phyloP scores from a whole-genome alignment of 768 basidiomycete species.

The Sporobolomyces pararoseus region DNA sequence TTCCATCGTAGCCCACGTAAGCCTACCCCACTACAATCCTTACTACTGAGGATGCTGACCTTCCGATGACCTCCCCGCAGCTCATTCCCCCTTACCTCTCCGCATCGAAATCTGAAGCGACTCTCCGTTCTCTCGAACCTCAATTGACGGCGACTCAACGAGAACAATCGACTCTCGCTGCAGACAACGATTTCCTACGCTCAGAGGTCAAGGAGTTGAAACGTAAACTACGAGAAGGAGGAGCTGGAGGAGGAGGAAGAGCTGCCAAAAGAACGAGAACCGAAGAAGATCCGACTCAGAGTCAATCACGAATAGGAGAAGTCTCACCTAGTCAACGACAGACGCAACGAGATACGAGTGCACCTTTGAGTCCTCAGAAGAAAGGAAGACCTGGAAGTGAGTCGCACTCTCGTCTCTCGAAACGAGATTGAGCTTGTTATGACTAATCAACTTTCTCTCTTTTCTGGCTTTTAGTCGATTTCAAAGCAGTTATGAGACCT shows the following conservation, averaged over 20 bases:
- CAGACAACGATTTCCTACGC: not conserved
- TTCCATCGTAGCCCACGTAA: not conserved
- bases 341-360: not conserved
- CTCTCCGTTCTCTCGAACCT: not conserved
- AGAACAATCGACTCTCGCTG: not conserved
- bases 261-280: not conserved
- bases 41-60: not conserved
- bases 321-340: not conserved
- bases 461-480: not conserved
- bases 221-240: not conserved
- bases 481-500: slow-evolving; percentile 10
- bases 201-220: slow-evolving; percentile 1
- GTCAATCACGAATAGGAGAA: not conserved
- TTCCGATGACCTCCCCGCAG: not conserved
- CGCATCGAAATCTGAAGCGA: not conserved
- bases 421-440: not conserved
- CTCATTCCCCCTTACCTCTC: not conserved
- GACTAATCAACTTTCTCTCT: not conserved
- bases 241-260: not conserved
- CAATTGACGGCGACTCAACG: not conserved
- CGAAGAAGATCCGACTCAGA: not conserved
- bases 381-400: slow-evolving; percentile 13
- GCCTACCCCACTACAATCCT: not conserved
- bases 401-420: not conserved
- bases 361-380: slow-evolving; percentile 5